phyloP scores from a whole-genome alignment of 73 alveolate species.

The Tetrahymena malaccensis region DNA sequence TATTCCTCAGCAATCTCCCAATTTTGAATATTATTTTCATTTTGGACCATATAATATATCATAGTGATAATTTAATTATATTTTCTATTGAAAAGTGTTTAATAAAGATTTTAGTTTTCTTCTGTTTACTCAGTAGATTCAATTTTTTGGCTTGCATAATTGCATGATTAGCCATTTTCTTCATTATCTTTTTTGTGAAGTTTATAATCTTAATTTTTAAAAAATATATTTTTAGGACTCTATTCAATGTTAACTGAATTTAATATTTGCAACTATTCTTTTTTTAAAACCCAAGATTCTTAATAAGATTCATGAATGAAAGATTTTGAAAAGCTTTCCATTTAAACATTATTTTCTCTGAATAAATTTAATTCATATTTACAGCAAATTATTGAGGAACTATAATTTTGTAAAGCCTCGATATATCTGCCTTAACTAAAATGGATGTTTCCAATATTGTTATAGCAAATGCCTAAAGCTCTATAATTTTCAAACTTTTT shows the following conservation, averaged over 20 bases:
- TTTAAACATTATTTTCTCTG: background rate
- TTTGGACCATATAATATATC: background rate
- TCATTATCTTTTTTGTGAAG: no score
- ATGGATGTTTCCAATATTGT: background rate
- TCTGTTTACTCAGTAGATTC: background rate
- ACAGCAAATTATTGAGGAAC: background rate
- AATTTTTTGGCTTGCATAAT: background rate
- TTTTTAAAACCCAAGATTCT: no score
- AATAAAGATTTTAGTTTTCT: no score
- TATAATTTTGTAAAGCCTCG: background rate
- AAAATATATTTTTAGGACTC: no score
- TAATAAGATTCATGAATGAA: no score
- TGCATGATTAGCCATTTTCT: no score
- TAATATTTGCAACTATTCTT: no score
- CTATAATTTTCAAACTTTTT: background rate
- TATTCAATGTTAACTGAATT: no score
- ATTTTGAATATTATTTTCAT: background rate
- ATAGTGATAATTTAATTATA: background rate
- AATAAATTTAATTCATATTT: background rate
- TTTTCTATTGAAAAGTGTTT: background rate
- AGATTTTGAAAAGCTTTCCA: no score
- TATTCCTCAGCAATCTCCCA: background rate
- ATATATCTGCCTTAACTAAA: background rate
- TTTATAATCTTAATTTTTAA: no score
- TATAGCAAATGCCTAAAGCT: background rate